phyloP scores from a whole-genome alignment of 169 alveolate species.

The Cryptosporidium parvum region DNA sequence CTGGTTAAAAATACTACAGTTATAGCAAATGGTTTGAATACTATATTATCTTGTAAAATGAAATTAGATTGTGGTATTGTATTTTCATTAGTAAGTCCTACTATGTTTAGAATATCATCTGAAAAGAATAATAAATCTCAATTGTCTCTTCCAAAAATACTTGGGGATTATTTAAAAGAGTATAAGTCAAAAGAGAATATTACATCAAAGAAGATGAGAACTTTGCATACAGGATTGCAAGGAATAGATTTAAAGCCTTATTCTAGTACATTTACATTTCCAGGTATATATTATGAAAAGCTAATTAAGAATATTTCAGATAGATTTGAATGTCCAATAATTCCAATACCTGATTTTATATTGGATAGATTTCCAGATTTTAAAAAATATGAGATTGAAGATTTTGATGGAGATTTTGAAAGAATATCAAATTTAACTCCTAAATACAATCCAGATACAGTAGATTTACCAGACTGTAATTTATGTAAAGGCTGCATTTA shows the following conservation, averaged over 20 bases:
- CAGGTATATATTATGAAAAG: conserved; percentile 65
- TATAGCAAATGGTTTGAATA: conserved; percentile 54
- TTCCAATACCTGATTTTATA: conserved; percentile 55
- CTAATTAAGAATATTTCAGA: conserved; percentile 19
- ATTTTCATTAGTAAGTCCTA: conserved; percentile 61
- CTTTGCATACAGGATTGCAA: conserved; percentile 45
- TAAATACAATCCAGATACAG: conserved; percentile 28
- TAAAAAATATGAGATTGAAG: conserved; percentile 46
- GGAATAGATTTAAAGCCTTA: conserved; percentile 39
- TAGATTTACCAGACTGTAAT: conserved; percentile 44
- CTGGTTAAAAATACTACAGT: conserved; percentile 36
- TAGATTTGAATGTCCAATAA: conserved; percentile 45
- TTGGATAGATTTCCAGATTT: conserved; percentile 74
- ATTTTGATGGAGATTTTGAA: conserved; percentile 54
- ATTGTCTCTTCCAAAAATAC: conserved; percentile 21
- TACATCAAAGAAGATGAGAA: conserved; percentile 36
- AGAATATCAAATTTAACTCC: conserved; percentile 45
- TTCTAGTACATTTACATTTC: conserved; percentile 38
- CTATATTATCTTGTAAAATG: conserved; percentile 8
- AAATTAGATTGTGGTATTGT: conserved; percentile 53
- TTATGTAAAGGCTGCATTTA: conserved; percentile 45
- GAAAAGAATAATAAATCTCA: conserved; percentile 49
- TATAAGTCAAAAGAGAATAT: conserved; percentile 27
- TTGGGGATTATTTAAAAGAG: conserved; percentile 47
- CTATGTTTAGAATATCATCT: conserved; percentile 69